Percentiles rank a stretch among this genome's conserved stretches.
phyloP scores from a whole-genome alignment of 805 yeast species.

The Barnettozyma vustinii region DNA sequence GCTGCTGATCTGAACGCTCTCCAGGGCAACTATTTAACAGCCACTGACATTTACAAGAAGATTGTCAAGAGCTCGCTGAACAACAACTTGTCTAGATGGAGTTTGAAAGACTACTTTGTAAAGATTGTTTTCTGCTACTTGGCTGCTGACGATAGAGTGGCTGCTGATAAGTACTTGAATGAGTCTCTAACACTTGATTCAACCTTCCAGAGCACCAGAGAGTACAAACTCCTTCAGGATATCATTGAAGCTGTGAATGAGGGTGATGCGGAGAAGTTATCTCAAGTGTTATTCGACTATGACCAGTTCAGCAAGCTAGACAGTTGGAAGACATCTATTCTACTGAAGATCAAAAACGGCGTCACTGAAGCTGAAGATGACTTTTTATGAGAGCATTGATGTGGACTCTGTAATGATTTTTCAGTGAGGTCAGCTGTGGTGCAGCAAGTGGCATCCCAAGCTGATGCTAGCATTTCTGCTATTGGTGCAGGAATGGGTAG shows the following conservation, averaged over 20 bases:
- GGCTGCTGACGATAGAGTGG: slow-evolving; percentile 81
- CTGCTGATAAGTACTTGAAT: slow-evolving; percentile 68
- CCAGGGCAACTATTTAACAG: slow-evolving; percentile 66
- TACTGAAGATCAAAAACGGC: slow-evolving; percentile 73
- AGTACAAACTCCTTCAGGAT: slow-evolving; percentile 60
- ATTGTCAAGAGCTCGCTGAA: slow-evolving; percentile 73
- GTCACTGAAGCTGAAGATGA: slow-evolving; percentile 74
- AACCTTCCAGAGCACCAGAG: slow-evolving; percentile 69
- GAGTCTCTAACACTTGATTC: slow-evolving; percentile 69
- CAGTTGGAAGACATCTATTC: slow-evolving; percentile 80
- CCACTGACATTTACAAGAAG: slow-evolving; percentile 70
- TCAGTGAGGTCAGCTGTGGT: slow-evolving; percentile 10
- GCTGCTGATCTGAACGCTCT: slow-evolving; percentile 86
- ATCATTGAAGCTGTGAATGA: slow-evolving; percentile 69
- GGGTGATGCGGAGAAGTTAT: slow-evolving; percentile 73
- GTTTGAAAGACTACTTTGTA: slow-evolving; percentile 84
- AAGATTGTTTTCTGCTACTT: slow-evolving; percentile 78
- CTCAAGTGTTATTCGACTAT: slow-evolving; percentile 70
- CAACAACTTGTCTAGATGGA: slow-evolving; percentile 80
- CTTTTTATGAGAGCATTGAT: slow-evolving; percentile 17
- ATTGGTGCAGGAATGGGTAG: too few species aligned
- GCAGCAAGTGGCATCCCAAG: slow-evolving; percentile 3
- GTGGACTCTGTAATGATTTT: background rate
- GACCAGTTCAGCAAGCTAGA: slow-evolving; percentile 89
- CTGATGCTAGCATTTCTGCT: background rate